Base-by-base conservation (phyloP, 108 stramenopile genomes). In the Cyclostephanos invisitatus region DNA sequence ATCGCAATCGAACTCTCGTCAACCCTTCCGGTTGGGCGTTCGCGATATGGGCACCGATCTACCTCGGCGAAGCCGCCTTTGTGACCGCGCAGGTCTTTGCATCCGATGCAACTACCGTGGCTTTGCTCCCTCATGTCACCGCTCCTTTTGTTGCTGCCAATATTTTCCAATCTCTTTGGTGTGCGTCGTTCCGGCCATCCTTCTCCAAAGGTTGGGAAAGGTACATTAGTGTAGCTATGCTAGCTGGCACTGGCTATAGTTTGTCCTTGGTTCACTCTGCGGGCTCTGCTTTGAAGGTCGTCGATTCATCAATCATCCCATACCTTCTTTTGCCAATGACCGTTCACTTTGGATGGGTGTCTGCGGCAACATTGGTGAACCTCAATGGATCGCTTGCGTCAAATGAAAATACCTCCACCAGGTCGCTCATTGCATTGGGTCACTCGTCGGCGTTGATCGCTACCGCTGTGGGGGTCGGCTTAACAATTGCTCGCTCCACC, bases 1-100 rank as follows among this genome's bases (percentile, higher is more conserved):
- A 67, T 62, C 60, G 25, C 47, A 53, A 66, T 60, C 73, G 77
- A 27, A 87, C 87, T 10, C 59, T 91, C 25, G 71, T 91, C 21
- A 67, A 74, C n/a, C 90, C 90, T 48, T 78, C 86, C 22, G 85
- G 86, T 3, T 91, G 87, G 86, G 88, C 91, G 20, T 91, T 91
- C 62, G 69, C 83, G 18, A 91, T 91, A 7, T 91, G 91, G 91
- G 91, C 83, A 38, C 85, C 87, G 21, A 91, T 91, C 56, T 91
- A 80, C 73, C 49, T 89, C 11, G 91, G 91, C 29, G 91, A 91
- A 73, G 62, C 75, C 37, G 72, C 82, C 10, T 75, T 85, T 70
- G 77, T 74, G 10, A 58, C 70, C 15, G 69, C 82, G 9, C 83
- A 78, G 25, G 62, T 87, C 5, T 79, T 77, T 24, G 46, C 80